These are phyloP conservation scores for Neofusicoccum parvum DNA, from an alignment of 2,329 filamentous ascomycete genomes.

Conservation along the genomic window DNA sequence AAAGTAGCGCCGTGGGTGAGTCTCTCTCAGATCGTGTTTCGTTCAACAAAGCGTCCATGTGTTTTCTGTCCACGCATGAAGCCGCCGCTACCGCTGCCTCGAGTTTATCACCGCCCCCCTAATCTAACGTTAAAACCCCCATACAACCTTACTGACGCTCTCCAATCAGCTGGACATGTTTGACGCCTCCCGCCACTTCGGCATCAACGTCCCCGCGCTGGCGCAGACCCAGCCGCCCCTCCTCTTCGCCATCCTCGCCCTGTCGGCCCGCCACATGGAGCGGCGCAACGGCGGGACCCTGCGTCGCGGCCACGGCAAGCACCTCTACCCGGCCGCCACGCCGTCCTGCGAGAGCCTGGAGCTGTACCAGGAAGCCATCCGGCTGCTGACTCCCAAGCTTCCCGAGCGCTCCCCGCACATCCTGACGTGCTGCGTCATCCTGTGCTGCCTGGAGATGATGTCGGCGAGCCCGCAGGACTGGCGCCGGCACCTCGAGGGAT, in stretches of 20 bases:
- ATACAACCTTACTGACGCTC: not conserved
- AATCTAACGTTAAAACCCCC: not conserved
- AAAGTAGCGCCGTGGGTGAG: conserved; percentile 34
- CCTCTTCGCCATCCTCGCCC: conserved; percentile 53
- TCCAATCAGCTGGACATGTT: conserved; percentile 54
- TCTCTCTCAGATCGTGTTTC: not conserved
- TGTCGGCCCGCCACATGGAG: conserved; percentile 56
- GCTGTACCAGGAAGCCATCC: conserved; percentile 56
- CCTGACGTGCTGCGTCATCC: conserved; percentile 56
- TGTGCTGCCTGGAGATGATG: conserved; percentile 58
- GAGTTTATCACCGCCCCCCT: not conserved
- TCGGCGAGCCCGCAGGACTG: conserved; percentile 46
- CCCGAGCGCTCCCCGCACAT: conserved; percentile 52
- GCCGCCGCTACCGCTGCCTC: not conserved
- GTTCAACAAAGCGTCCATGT: not conserved
- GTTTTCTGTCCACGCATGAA: not conserved
- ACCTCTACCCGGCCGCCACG: conserved; percentile 32
- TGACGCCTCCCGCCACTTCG: conserved; percentile 53
- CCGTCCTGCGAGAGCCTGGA: conserved; percentile 48
- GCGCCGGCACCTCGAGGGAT: conserved; percentile 56
- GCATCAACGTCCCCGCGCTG: conserved; percentile 51
- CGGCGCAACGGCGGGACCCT: conserved; percentile 36
- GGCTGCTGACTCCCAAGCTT: conserved; percentile 51
- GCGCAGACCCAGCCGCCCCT: conserved; percentile 49
- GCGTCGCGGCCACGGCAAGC: not conserved